phyloP scores from a whole-genome alignment of 2,329 filamentous ascomycete species.

The Grosmannia penicillata region DNA sequence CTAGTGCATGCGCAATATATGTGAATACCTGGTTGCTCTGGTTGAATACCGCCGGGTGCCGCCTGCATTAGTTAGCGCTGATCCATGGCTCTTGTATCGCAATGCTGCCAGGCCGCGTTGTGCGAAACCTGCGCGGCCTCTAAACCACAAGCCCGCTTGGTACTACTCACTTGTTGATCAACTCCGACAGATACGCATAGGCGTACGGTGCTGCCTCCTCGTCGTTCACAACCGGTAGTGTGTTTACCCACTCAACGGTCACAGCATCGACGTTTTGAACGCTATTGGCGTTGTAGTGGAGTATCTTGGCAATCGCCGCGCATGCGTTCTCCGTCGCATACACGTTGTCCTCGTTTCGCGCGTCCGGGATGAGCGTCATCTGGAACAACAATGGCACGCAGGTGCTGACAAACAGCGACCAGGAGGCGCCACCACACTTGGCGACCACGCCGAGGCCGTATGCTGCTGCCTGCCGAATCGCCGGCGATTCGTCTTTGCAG shows the following conservation, averaged over 20 bases:
- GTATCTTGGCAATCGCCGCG: slow-evolving; percentile 89
- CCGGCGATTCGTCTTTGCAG: slow-evolving; percentile 69
- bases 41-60: slow-evolving; percentile 65
- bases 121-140: not conserved
- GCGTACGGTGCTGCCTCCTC: slow-evolving; percentile 95
- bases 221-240: slow-evolving; percentile 82
- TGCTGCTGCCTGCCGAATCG: slow-evolving; percentile 82
- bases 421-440: slow-evolving; percentile 74
- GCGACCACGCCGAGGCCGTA: slow-evolving; percentile 95
- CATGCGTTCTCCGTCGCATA: slow-evolving; percentile 97
- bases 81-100: no score
- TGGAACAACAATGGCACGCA: slow-evolving; percentile 74
- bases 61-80: slow-evolving; percentile 34
- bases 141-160: not conserved
- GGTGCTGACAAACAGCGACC: slow-evolving; percentile 74
- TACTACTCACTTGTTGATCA: slow-evolving; percentile 95
- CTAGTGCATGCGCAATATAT: slow-evolving; percentile 74
- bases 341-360: slow-evolving; percentile 81
- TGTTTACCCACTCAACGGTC: slow-evolving; percentile 76
- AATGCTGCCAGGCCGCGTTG: no score
- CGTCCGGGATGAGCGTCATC: slow-evolving; percentile 64
- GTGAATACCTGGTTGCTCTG: slow-evolving; percentile 74
- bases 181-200: slow-evolving; percentile 77
- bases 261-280: slow-evolving; percentile 65
- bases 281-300: slow-evolving; percentile 73